Evolutionary conservation across 331 rosid genomes (phyloP), one percentile per base, ranked within the genome.

Genomic region (Spiraea crenata): DNA sequence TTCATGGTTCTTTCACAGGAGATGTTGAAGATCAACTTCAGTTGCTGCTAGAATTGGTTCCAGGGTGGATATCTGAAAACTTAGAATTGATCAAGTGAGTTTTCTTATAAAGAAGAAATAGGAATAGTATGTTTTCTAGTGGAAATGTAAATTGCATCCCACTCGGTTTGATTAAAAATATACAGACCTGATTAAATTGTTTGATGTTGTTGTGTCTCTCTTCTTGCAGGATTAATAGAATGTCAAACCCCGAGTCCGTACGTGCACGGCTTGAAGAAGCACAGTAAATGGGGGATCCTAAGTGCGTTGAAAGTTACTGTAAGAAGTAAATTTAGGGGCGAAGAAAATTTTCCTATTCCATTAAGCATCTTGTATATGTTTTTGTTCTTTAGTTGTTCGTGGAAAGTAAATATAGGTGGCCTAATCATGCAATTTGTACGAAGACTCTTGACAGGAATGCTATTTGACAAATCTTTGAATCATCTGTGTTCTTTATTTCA

Each of bases 31-130:
- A 95, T 70, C 95, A 82, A 59, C 79, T 95, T n/a, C 61, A 48
- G 65, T 79, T 91, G 82, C 62, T 89, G 80, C 57, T 77, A 13
- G 96, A 95, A 82, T 69, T 95, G 65, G 89, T 63, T 57, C 99
- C 97, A 0, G 93, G 86, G 9, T 95, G 97, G 96, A 95, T 91
- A 70, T 95, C 87, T 44, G 90, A 87, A 73, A 88, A 86, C 82
- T 35, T 57, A 57, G 63, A 82, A 77, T 7, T 39, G 15, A 10
- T 86, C 34, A 58, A 87, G 99, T 89, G 59, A 85, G 97, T 73
- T 38, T 65, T 71, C 4, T 63, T 79, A 47, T 45, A 31, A 2
- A 37, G 34, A 59, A 13, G 52, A 42, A 46, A 14, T 57, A 20
- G 13, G n/a, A 39, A 16, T 48, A 9, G 17, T 49, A 15, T 60